Base-by-base conservation (phyloP, 148 eudicot genomes). In the Cornus florida region DNA sequence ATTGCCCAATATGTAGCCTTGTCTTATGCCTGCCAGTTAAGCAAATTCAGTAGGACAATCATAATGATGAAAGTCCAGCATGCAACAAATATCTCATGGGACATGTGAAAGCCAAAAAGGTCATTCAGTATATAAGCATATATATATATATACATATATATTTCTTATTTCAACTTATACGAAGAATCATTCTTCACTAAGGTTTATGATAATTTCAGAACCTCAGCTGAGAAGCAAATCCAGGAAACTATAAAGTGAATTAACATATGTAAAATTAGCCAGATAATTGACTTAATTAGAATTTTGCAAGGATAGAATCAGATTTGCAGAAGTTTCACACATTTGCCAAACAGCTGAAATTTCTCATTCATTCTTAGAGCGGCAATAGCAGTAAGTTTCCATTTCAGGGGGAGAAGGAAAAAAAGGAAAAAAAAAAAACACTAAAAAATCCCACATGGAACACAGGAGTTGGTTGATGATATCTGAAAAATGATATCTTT, bases 1-100 rank as follows among this genome's bases (percentile, higher is more conserved):
- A 74, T 80, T 92, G 93, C 78, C 91, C 93, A 83, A 94, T 90
- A 74, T 94, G 94, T 62, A 89, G 75, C 86, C 97, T 84, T 71
- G 97, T 92, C 84, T 92, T 92, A 83, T 91, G 97, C 87, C 94
- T 92, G 78, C 50, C 67, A 78, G 32, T 79, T 60, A 32, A 59
- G 68, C 3, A 73, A 70, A 12, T 23, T 75, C 10, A 75, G n/a
- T 39, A 75, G 22, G 66, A 62, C 66, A 13, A 20, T 24, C 66
- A 20, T 2, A 57, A 62, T 13, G 66, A n/a, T 19, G 66, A 62
- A 17, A 17, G 66, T 62, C 2, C 62, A 57, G 14, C 20, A 11
- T 13, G 62, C 62, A 57, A 57, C 62, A 57, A 19, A 19, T 19
- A 57, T 62, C 66, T n/a, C 22, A 62, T 62, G 17, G 66, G 20